Percentiles rank a stretch among this genome's conserved stretches.
Evolutionary conservation across 306 rosid species (phyloP).

Genomic region (Cicer arietinum): DNA sequence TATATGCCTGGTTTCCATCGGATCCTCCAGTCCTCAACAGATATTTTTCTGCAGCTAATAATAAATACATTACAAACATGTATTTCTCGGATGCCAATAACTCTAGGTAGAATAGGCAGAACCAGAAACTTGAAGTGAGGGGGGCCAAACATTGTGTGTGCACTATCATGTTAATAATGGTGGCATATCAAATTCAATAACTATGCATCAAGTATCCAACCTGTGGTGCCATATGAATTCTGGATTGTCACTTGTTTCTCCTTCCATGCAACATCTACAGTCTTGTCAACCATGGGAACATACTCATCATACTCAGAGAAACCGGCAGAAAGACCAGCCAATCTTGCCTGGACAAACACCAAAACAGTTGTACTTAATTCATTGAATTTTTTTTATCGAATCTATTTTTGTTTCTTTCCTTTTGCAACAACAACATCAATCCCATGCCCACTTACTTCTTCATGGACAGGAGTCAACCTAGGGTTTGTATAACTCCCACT

Average conservation of each 20-base stretch:
- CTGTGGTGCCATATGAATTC: constrained; percentile 52
- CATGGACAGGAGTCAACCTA: constrained; percentile 80
- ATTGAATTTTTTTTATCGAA: background rate
- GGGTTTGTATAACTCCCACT: constrained; percentile 62
- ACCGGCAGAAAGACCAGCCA: constrained; percentile 40
- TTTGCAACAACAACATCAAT: constrained; percentile 34
- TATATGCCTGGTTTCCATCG: constrained; percentile 45
- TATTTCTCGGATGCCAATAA: constrained; percentile 22
- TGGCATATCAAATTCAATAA: constrained; percentile 36
- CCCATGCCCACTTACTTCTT: constrained; percentile 69
- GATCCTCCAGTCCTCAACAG: constrained; percentile 40
- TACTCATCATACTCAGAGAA: constrained; percentile 69
- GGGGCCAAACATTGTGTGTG: no score
- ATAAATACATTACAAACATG: constrained; percentile 36
- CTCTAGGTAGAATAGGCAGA: background rate
- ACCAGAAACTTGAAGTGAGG: no score
- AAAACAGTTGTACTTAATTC: constrained; percentile 34
- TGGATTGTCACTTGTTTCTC: constrained; percentile 49
- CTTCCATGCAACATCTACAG: constrained; percentile 69
- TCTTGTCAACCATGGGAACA: constrained; percentile 90
- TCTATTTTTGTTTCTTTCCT: constrained; percentile 9
- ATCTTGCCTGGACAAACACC: constrained; percentile 69
- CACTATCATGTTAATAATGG: constrained; percentile 6
- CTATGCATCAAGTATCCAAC: constrained; percentile 51
- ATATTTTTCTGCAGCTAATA: constrained; percentile 58